Evolutionary conservation across 2,329 filamentous ascomycete genomes (phyloP).

Genomic region (Nemania sp.): DNA sequence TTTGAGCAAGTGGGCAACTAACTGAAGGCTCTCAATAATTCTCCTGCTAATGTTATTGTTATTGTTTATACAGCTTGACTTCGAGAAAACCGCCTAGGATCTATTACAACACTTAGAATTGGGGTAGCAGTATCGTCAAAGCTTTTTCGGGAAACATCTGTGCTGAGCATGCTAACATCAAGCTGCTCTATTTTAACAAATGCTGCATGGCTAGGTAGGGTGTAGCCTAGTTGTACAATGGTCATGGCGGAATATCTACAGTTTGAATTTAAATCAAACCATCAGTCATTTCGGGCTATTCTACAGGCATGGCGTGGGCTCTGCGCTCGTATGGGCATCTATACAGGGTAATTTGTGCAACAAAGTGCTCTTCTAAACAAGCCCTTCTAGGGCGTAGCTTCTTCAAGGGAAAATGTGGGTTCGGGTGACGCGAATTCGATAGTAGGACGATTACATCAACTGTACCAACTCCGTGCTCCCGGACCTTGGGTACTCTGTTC

Average conservation of each 20-base stretch:
- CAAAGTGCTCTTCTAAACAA: not conserved
- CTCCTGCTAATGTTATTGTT: too few relatives aligned
- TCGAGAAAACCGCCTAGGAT: too few relatives aligned
- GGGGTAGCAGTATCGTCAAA: too few relatives aligned
- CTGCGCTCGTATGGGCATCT: slow-evolving; percentile 22
- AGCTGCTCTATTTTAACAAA: not conserved
- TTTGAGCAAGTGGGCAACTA: too few relatives aligned
- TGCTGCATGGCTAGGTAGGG: not conserved
- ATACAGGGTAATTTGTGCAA: slow-evolving; percentile 29
- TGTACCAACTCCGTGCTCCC: slow-evolving; percentile 75
- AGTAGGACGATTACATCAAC: slow-evolving; percentile 51
- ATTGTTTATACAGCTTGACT: too few relatives aligned
- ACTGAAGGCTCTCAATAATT: too few relatives aligned
- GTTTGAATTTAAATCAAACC: slow-evolving; percentile 9
- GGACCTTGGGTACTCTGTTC: slow-evolving; percentile 66
- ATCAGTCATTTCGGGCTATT: slow-evolving; percentile 20
- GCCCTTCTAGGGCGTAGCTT: not conserved
- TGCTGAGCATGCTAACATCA: not conserved
- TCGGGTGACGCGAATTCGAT: not conserved
- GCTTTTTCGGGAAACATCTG: not conserved
- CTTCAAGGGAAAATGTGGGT: not conserved
- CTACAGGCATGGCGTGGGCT: slow-evolving; percentile 16
- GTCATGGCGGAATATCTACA: not conserved
- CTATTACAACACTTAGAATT: too few relatives aligned
- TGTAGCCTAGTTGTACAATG: not conserved